Evolutionary conservation across 1,284 basidiomycete species (phyloP).

Genomic region (Chondrostereum purpureum): DNA sequence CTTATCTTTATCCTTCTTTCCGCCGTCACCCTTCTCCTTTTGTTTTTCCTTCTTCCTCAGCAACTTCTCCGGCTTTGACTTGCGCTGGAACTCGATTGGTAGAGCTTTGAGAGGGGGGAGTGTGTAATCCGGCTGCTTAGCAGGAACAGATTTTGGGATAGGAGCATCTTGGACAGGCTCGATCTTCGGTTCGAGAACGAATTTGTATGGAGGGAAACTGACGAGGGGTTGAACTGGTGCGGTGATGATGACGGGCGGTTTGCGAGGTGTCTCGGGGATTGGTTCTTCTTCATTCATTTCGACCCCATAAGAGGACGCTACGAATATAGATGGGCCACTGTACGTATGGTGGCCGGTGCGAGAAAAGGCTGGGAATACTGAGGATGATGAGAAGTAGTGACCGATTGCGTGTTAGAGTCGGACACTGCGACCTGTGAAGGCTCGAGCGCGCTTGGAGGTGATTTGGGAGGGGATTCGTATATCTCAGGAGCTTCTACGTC

Average conservation of each 20-base stretch:
- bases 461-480: too few species aligned
- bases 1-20: slow-evolving; percentile 25
- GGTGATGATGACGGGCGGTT: slow-evolving; percentile 10
- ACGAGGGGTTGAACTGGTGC: slow-evolving; percentile 5
- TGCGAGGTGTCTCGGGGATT: not conserved
- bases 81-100: slow-evolving; percentile 59
- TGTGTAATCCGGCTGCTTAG: slow-evolving; percentile 44
- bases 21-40: slow-evolving; percentile 23
- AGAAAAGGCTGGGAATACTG: not conserved
- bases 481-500: too few species aligned
- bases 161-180: slow-evolving; percentile 11
- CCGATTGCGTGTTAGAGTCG: not conserved
- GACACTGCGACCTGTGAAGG: not conserved
- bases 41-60: slow-evolving; percentile 55
- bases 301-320: not conserved
- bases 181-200: slow-evolving; percentile 18
- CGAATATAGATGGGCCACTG: not conserved
- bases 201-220: slow-evolving; percentile 10
- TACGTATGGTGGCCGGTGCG: not conserved
- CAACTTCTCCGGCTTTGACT: slow-evolving; percentile 46
- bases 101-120: slow-evolving; percentile 56
- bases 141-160: slow-evolving; percentile 19
- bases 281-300: not conserved
- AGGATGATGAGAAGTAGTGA: not conserved
- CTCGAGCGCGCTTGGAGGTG: too few species aligned